Base-by-base conservation (phyloP, 208 protist species). In the Acanthamoeba sp. region DNA sequence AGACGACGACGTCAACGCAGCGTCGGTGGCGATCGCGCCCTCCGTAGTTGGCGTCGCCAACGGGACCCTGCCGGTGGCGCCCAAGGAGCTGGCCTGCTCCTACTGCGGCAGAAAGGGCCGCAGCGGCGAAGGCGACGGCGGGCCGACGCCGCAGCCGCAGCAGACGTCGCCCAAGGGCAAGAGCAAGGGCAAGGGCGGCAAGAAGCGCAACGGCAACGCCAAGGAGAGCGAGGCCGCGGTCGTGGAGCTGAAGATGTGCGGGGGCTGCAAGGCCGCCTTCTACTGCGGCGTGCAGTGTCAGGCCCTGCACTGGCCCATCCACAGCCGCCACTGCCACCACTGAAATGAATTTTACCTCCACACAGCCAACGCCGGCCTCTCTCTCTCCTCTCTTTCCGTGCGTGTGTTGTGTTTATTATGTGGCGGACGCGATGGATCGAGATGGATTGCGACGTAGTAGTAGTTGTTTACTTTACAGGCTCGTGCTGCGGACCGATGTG, bases 271-370 rank as follows among this genome's bases (percentile, higher is more conserved):
- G 45, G 76, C 76, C 18, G 76, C 76, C 9, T 85, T 85, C 22
- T 85, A 85, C 76, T 85, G 76, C 76, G 45, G 45, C 38, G 76
- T 85, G 45, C 76, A 85, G 76, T 85, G 76, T 36, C 76, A 85
- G 76, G n/a, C 76, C 20, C 76, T 29, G 10, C 76, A 85, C 76
- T 85, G 76, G 76, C 76, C 76, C 40, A 36, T 59, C 45, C 76
- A 85, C 76, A 85, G 76, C 45, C 76, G 76, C 2, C 76, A 85
- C 5, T 85, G 76, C 40, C 76, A 78, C 66, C 59, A 66, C 59
- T 57, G 16, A 57, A 24, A 3, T 50, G 4, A 50, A 24, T 3
- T 57, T 16, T 24, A 2, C 16, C 52, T 22, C 52, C 27, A 20
- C 9, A n/a, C 14, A 85, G 12, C 1, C 4, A 6, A 57, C 16